Conservation (phyloP, 169 alveolate genomes). For the Plasmodium berghei region DNA sequence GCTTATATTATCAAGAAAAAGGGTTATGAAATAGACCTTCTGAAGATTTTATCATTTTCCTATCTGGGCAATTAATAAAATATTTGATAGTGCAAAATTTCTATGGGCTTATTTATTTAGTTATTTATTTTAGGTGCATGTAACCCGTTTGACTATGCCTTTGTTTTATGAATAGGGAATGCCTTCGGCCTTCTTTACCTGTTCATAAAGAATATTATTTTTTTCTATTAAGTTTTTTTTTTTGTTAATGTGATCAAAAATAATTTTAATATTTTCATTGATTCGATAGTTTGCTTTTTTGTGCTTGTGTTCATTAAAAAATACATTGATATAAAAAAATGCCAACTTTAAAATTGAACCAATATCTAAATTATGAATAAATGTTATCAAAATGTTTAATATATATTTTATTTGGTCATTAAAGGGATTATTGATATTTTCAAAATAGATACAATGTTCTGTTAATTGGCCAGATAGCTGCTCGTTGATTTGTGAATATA, state of each 20-base stretch:
- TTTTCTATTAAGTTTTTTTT: conserved; percentile 59
- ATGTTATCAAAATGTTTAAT: conserved; percentile 46
- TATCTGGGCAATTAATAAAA: too few relatives aligned
- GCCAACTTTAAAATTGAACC: conserved; percentile 61
- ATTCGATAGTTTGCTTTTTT: conserved; percentile 27
- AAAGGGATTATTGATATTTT: conserved; percentile 1
- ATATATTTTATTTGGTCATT: conserved; percentile 28
- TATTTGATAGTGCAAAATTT: too few relatives aligned
- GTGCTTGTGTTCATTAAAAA: conserved; percentile 11
- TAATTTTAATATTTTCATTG: conserved; percentile 41
- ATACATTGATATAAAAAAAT: conserved; percentile 62
- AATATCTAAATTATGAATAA: conserved; percentile 64
- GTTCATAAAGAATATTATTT: conserved; percentile 68
- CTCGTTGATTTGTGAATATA: conserved; percentile 34
- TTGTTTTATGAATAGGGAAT: conserved; percentile 1
- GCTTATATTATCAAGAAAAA: too few relatives aligned
- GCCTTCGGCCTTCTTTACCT: conserved; percentile 35
- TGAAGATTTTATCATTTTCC: too few relatives aligned
- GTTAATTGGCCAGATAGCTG: not conserved
- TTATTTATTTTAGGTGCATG: too few relatives aligned
- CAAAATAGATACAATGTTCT: not conserved
- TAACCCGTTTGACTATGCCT: too few relatives aligned
- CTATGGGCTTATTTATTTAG: too few relatives aligned
- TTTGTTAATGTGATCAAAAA: conserved; percentile 65
- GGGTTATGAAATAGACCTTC: too few relatives aligned